These are phyloP conservation scores for Poa annua DNA, from an alignment of 176 grass and related monocot species.

Conservation along the genomic window DNA sequence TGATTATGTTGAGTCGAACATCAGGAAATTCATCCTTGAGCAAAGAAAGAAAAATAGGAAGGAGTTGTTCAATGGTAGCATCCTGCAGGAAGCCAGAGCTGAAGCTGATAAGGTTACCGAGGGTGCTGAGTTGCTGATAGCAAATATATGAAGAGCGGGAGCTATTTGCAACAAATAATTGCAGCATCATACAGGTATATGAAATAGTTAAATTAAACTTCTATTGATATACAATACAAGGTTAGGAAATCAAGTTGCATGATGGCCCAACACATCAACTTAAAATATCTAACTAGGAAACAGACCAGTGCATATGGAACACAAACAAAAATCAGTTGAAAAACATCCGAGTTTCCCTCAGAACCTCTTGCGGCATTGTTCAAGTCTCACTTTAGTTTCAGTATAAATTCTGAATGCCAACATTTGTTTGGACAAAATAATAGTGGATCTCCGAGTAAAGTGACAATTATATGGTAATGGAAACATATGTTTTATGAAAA, in stretches of 20 bases:
- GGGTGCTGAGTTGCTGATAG: not conserved
- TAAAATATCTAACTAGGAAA: not conserved
- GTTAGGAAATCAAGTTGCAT: not conserved
- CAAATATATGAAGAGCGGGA: slow-evolving; percentile 16
- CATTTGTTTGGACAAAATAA: not conserved
- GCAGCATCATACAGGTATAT: slow-evolving; percentile 3
- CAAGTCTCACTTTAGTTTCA: not conserved
- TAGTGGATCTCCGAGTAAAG: not conserved
- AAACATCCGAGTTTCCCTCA: not conserved
- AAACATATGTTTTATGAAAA: not conserved
- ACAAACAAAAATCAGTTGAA: not conserved
- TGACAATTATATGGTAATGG: not conserved
- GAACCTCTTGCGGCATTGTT: not conserved
- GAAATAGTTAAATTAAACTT: not conserved
- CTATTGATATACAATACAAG: not conserved
- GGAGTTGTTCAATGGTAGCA: slow-evolving; percentile 86
- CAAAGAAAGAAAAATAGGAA: slow-evolving; percentile 98
- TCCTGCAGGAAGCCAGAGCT: slow-evolving; percentile 57
- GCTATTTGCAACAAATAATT: slow-evolving; percentile 13
- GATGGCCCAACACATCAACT: not conserved
- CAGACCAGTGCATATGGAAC: not conserved
- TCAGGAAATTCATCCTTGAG: slow-evolving; percentile 99
- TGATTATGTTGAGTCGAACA: slow-evolving; percentile 96
- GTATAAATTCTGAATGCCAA: not conserved
- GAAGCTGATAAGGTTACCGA: slow-evolving; percentile 14